Evolutionary conservation across 2,329 filamentous ascomycete species (phyloP).

Genomic region (Colletotrichum salicis): DNA sequence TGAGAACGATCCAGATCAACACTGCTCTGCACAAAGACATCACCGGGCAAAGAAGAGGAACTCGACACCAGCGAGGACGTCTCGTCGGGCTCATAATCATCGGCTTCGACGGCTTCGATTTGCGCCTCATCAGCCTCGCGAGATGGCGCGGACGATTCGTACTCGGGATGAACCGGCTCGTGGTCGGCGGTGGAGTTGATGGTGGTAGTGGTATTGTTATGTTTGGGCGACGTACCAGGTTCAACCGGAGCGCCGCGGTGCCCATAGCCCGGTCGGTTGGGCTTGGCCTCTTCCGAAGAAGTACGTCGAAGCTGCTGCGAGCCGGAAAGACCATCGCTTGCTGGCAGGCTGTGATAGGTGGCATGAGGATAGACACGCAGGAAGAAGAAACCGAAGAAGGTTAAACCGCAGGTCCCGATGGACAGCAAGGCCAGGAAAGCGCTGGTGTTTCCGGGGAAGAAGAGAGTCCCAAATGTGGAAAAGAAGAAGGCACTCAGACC

Average conservation of each 20-base stretch:
- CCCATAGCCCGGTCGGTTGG: conserved; percentile 51
- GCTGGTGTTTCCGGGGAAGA: conserved; percentile 86
- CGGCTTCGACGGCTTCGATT: conserved; percentile 42
- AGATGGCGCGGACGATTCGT: conserved; percentile 26
- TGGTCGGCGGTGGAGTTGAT: conserved; percentile 39
- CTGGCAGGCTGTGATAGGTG: conserved; percentile 68
- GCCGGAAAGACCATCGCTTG: conserved; percentile 38
- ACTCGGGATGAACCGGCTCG: conserved; percentile 15
- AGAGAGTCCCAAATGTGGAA: conserved; percentile 78
- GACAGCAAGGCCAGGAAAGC: conserved; percentile 84
- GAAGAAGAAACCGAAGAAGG: conserved; percentile 84
- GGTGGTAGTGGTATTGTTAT: conserved; percentile 39
- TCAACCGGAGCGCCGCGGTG: conserved; percentile 57
- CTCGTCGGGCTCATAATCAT: conserved; percentile 69
- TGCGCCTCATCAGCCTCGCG: conserved; percentile 38
- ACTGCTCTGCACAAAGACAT: conserved; percentile 66
- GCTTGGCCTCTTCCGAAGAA: conserved; percentile 55
- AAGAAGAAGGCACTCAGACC: conserved; percentile 98
- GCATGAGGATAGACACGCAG: conserved; percentile 76
- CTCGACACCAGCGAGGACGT: conserved; percentile 83
- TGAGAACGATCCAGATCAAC: conserved; percentile 80
- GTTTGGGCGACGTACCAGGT: conserved; percentile 70
- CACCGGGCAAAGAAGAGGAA: conserved; percentile 62
- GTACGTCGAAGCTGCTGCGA: conserved; percentile 52
- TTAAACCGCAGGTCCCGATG: conserved; percentile 80